Conservation (phyloP, 1,284 basidiomycete species). For the Trametes pubescens region DNA sequence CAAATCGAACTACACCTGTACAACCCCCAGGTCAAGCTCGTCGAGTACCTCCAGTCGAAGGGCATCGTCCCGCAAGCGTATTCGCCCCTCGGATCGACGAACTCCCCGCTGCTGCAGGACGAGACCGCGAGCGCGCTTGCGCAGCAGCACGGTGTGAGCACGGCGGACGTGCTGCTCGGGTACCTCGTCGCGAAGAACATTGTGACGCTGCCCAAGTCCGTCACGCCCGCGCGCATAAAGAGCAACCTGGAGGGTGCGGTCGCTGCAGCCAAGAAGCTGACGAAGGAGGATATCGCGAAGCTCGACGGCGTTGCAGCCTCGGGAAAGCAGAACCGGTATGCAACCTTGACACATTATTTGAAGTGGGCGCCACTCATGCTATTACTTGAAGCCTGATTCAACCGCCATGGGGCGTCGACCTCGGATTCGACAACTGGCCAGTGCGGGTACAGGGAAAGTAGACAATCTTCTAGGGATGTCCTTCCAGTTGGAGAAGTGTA, state of each 20-base stretch:
- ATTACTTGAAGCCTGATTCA: conserved; percentile 52
- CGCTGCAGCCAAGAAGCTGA: conserved; percentile 58
- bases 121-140: conserved; percentile 72
- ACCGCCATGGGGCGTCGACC: conserved; percentile 74
- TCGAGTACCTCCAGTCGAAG: conserved; percentile 72
- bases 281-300: conserved; percentile 63
- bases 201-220: conserved; percentile 79
- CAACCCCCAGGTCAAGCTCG: conserved; percentile 79
- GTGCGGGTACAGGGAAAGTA: conserved; percentile 15
- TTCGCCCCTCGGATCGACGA: conserved; percentile 83
- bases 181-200: conserved; percentile 72
- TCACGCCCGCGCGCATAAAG: conserved; percentile 77
- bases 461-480: too few species aligned
- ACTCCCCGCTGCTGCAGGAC: conserved; percentile 76
- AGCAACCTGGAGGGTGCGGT: conserved; percentile 70
- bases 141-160: conserved; percentile 62
- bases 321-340: conserved; percentile 74
- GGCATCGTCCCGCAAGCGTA: conserved; percentile 83
- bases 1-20: conserved; percentile 78
- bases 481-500: background rate
- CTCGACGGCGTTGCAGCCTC: conserved; percentile 73
- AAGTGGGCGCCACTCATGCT: conserved; percentile 6
- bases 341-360: conserved; percentile 10
- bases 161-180: conserved; percentile 74
- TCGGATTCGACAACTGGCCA: conserved; percentile 76